Conservation (phyloP, 305 asterid species). For the Fraxinus floribunda region DNA sequence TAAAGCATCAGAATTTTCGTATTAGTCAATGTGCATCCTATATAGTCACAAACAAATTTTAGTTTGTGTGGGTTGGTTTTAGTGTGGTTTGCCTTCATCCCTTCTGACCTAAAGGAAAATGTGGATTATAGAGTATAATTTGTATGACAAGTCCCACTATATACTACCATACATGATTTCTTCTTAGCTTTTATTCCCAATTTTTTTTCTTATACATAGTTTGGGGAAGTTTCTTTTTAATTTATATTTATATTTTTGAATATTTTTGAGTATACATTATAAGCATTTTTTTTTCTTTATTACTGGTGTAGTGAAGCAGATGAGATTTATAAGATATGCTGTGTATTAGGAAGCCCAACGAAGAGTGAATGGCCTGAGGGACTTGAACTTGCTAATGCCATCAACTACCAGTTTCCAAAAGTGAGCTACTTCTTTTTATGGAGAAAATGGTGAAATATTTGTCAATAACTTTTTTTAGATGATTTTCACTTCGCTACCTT, state of each 20-base stretch:
- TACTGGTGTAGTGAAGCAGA: slow-evolving; percentile 51
- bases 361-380: slow-evolving; percentile 66
- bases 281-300: slow-evolving; percentile 20
- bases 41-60: neutral
- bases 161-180: neutral
- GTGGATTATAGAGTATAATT: neutral
- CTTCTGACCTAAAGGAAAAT: neutral
- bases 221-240: neutral
- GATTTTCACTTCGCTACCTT: neutral
- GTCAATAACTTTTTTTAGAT: neutral
- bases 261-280: neutral
- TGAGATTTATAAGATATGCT: slow-evolving; percentile 59
- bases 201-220: neutral
- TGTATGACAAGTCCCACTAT: neutral
- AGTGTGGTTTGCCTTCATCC: neutral
- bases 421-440: slow-evolving; percentile 20
- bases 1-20: neutral
- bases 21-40: neutral
- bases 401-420: slow-evolving; percentile 69
- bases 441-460: neutral
- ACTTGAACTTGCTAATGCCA: slow-evolving; percentile 59
- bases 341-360: slow-evolving; percentile 54
- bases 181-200: neutral
- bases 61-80: neutral
- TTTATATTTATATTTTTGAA: neutral